Base-by-base conservation (phyloP, 768 basidiomycete genomes). In the Naganishia vishniacii region DNA sequence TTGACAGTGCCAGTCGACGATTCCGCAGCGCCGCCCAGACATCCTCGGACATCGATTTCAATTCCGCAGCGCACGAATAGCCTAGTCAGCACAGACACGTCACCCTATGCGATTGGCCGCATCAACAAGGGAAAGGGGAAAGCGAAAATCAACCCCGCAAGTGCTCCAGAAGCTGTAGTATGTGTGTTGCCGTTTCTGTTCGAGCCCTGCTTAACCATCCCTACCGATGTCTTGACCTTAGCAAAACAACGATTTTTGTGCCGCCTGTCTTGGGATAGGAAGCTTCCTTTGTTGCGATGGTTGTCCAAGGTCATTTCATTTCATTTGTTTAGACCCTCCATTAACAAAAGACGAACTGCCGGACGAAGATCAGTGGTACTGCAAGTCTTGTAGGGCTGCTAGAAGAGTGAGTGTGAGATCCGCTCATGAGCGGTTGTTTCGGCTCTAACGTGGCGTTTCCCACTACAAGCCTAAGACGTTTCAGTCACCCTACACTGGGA, bases 271-370 rank as follows among this genome's bases (percentile, higher is more conserved):
- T 31, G 80, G 79, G 23, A 79, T 77, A 68, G 94, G 94, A 49
- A 84, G 88, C 46, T 82, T 98, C 66, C 84, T 99, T 20, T 98
- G 95, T 76, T 99, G 95, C 77, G 95, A 98, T 77, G 92, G 93
- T 20, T 99, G 95, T 75, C 90, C 94, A 37, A 81, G 88, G 68
- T 91, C 92, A 7, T 99, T 95, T 77, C 95, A 99, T 79, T 85
- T 98, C 65, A 86, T 88, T 84, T 99, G 95, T 77, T 82, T 99
- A 68, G 88, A 99, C 77, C 95, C 95, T 59, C 95, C 95, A 23
- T 84, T 97, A 81, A 89, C 92, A 67, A 81, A 85, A 51, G 82
- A 87, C 66, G 91, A 95, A 77, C 84, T 95, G 47, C 88, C 88
- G 13, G 88, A 89, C 9, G 78, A 80, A 61, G 74, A 74, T 47